Conservation (phyloP, 2,329 filamentous ascomycete species). For the Falciphora oryzae region DNA sequence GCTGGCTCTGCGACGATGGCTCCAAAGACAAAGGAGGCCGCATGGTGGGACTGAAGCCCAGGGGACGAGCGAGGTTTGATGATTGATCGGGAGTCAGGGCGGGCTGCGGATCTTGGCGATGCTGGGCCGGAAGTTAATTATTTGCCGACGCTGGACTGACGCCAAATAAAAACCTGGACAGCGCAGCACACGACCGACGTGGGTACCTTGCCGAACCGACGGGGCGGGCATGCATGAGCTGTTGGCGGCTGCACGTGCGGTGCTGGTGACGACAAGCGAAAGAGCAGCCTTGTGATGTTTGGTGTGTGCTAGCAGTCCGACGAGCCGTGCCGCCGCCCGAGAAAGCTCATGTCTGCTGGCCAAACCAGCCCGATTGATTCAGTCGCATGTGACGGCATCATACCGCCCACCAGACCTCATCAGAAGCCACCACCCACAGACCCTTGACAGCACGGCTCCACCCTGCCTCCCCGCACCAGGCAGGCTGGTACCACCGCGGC, state of each 20-base stretch:
- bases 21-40: not conserved
- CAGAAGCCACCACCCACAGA: no score
- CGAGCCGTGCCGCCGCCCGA: not conserved
- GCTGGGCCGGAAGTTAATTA: not conserved
- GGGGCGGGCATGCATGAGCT: not conserved
- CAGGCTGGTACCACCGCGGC: not conserved
- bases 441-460: not conserved
- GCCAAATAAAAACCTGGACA: not conserved
- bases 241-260: not conserved
- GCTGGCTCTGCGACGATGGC: not conserved
- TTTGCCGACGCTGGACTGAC: not conserved
- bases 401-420: not conserved
- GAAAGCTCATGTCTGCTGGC: not conserved
- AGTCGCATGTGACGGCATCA: not conserved
- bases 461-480: not conserved
- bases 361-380: not conserved
- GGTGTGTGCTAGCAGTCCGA: not conserved
- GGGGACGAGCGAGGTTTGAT: not conserved
- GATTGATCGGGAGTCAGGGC: no score
- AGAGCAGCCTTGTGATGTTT: not conserved
- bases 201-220: not conserved
- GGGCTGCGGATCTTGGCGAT: not conserved
- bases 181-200: not conserved
- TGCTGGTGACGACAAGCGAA: not conserved
- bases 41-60: conserved; percentile 1